Base-by-base conservation (phyloP, 1,139 yeast genomes). In the Saccharomycopsis crataegensis region DNA sequence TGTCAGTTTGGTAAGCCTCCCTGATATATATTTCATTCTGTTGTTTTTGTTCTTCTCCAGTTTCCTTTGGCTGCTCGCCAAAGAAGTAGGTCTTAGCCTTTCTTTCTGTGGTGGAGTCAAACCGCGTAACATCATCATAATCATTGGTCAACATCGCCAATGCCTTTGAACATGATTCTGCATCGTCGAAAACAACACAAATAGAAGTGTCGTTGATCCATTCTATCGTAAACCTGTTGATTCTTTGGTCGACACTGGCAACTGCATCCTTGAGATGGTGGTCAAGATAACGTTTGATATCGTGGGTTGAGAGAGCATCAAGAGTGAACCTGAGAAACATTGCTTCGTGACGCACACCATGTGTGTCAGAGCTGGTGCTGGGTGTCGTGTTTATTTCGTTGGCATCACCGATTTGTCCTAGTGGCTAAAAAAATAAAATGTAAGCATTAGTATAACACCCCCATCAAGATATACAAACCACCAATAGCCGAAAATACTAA, bases 171-270 rank as follows among this genome's bases (percentile, higher is more conserved):
- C 81, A 75, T 12, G 70, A 71, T 36, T 74, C 78, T 48, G 71
- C 74, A 31, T 73, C 68, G 40, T 70, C 67, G 62, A 80, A 85
- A 2, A 76, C 80, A 14, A 83, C 65, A 56, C 79, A 80, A 33
- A 83, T 76, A 1, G 79, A 70, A 14, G 77, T 64, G 64, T 86
- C 94, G 62, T 86, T 79, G 48, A 86, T 75, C 94, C 94, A 86
- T 62, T 85, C 83, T 33, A 84, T 67, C 51, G 72, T 69, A 65
- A 78, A 82, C 22, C 65, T 65, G 31, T 59, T 61, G 22, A 60
- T 62, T 32, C 57, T 44, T 48, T 57, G 56, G 12, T 53, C 54
- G 7, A 34, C 48, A 8, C 49, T 41, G 11, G 46, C 38, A 16
- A 57, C 57, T 7, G 55, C 12, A 38, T 61, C 67, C 60, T 79